Percentiles rank a stretch among this genome's conserved stretches.
Evolutionary conservation across 2,329 filamentous ascomycete genomes (phyloP).

Genomic region (Dryadomyces sulphureus): DNA sequence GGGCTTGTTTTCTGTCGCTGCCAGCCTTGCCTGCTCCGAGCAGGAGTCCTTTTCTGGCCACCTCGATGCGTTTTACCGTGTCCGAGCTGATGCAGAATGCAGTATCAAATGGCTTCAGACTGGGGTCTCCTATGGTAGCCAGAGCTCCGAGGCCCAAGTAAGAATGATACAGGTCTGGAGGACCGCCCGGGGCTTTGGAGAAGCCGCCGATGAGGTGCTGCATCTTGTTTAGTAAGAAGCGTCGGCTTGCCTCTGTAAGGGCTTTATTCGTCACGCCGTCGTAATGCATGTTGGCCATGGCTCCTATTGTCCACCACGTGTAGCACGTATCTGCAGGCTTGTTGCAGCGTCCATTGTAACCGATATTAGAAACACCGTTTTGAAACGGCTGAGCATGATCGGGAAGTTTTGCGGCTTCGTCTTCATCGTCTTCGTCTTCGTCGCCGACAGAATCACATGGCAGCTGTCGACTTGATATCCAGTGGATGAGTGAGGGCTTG

Average conservation of each 20-base stretch:
- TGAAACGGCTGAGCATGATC: neutral
- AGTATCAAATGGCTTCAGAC: conserved; percentile 57
- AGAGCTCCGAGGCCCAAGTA: conserved; percentile 77
- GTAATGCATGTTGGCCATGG: conserved; percentile 33
- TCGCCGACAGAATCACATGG: conserved; percentile 31
- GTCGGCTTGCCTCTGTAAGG: conserved; percentile 44
- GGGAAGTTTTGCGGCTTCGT: conserved; percentile 14
- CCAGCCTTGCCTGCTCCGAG: neutral
- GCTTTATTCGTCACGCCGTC: conserved; percentile 43
- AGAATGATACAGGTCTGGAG: conserved; percentile 73
- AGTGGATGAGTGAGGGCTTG: conserved; percentile 24
- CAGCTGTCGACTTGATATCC: conserved; percentile 46
- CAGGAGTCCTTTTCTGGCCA: conserved; percentile 26
- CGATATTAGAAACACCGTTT: conserved; percentile 27
- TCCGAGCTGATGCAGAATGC: conserved; percentile 60
- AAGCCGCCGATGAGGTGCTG: conserved; percentile 79
- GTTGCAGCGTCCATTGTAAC: conserved; percentile 82
- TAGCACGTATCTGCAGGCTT: conserved; percentile 94
- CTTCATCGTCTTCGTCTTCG: conserved; percentile 19
- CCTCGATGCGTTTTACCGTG: conserved; percentile 33
- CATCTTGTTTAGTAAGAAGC: conserved; percentile 71
- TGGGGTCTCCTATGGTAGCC: conserved; percentile 54
- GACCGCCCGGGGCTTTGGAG: conserved; percentile 52
- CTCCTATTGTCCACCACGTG: conserved; percentile 74
- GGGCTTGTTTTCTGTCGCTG: neutral